Evolutionary conservation across 176 grass and related monocot species (phyloP), one percentile per base, ranked within the genome.

Genomic region (Hyparrhenia diplandra): DNA sequence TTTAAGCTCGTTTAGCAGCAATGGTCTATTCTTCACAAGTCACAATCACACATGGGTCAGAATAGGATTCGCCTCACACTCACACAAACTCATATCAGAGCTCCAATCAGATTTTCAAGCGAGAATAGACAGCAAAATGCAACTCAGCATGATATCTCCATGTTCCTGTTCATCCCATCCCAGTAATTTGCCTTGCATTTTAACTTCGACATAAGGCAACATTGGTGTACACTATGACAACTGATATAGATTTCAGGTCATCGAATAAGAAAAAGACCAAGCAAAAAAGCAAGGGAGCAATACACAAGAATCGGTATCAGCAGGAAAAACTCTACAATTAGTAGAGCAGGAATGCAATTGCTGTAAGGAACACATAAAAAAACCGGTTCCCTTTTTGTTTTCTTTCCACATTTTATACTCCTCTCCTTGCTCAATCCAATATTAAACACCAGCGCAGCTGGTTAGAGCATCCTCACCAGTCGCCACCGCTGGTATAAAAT

Each of bases 311-410:
- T 34, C 10, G 0, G 5, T 14, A 35, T 71, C 79, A 65, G 32
- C 16, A 64, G 8, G 20, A 21, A 88, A 4, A 64, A 63, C 40
- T 75, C 77, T 37, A 85, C 55, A 10, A 58, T 69, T 8, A 54
- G 47, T 39, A 66, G 79, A 76, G 42, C 80, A 64, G 61, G 0
- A 34, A 89, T 88, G 75, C 55, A 65, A 80, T 72, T 86, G 74
- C 37, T 80, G 29, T 76, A 83, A 92, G 90, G 90, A 92, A 89
- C 86, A 14, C 86, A 34, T 76, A 25, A 89, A n/a, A n/a, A 89
- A 78, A 36, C 71, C 0, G 83, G 90, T 92, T 92, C 90, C 86
- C 80, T 85, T 88, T 88, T 73, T 71, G 64, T 88, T 75, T 58
- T 60, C 40, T 65, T 88, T 82, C 35, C 54, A 77, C 73, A 81